Evolutionary conservation across 2,329 filamentous ascomycete genomes (phyloP).

Genomic region (Fusarium sp.): DNA sequence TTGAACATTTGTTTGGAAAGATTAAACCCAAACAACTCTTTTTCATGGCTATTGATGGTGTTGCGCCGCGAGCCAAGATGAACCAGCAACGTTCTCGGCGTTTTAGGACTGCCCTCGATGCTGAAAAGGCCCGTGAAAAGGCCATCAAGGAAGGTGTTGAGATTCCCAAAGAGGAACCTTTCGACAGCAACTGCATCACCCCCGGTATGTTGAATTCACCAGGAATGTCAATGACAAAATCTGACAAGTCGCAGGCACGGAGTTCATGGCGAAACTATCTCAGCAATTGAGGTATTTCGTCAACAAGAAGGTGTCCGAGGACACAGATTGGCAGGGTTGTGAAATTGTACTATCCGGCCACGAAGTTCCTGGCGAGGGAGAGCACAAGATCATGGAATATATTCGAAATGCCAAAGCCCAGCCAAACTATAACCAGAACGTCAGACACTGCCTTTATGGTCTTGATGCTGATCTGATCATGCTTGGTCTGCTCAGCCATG

Average conservation of each 20-base stretch:
- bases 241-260: constrained; percentile 65
- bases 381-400: constrained; percentile 99
- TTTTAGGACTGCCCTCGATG: constrained; percentile 93
- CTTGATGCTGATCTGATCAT: constrained; percentile 98
- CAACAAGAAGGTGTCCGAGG: constrained; percentile 97
- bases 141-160: constrained; percentile 88
- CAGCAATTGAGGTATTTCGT: constrained; percentile 97
- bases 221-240: not conserved
- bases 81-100: constrained; percentile 97
- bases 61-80: constrained; percentile 98
- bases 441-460: constrained; percentile 96
- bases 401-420: constrained; percentile 98
- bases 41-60: constrained; percentile 99
- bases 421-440: constrained; percentile 88
- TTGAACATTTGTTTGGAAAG: constrained; percentile 97
- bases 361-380: constrained; percentile 96
- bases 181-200: constrained; percentile 99
- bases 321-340: constrained; percentile 96
- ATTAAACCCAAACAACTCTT: constrained; percentile 99
- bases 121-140: constrained; percentile 89
- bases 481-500: constrained; percentile 95
- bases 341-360: constrained; percentile 97
- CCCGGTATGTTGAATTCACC: constrained; percentile 64
- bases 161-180: constrained; percentile 93
- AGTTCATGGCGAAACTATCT: constrained; percentile 97